Percentiles rank a stretch among this genome's conserved stretches.
These are phyloP conservation scores for Iberis amara DNA, from an alignment of 441 rosid species.

Conservation along the genomic window DNA sequence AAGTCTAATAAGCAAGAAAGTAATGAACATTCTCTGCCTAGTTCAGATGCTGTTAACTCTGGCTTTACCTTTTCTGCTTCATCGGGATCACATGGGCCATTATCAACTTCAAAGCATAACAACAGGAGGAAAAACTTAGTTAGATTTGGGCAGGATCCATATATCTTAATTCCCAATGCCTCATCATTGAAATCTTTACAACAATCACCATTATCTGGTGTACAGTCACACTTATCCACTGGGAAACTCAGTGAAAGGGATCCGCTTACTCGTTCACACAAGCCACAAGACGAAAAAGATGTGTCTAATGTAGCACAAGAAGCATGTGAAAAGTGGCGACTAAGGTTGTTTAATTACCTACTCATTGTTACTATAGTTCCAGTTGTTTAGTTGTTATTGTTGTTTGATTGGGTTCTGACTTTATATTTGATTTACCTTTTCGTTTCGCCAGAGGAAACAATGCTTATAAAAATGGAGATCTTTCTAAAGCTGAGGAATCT, in stretches of 20 bases:
- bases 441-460: conserved; percentile 77
- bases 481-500: conserved; percentile 73
- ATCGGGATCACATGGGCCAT: conserved; percentile 40
- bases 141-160: conserved; percentile 39
- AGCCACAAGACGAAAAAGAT: conserved; percentile 39
- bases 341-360: conserved; percentile 49
- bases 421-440: conserved; percentile 18
- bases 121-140: conserved; percentile 43
- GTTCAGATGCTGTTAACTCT: conserved; percentile 40
- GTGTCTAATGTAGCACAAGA: conserved; percentile 63
- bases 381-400: conserved; percentile 6
- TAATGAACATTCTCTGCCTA: conserved; percentile 36
- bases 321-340: conserved; percentile 95
- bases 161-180: conserved; percentile 31
- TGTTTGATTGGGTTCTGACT: conserved; percentile 11
- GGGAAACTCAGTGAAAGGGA: conserved; percentile 38
- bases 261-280: conserved; percentile 32
- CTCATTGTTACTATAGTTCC: conserved; percentile 3
- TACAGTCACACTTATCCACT: conserved; percentile 39
- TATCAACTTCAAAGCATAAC: conserved; percentile 37
- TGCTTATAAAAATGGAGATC: conserved; percentile 70
- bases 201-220: conserved; percentile 41
- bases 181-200: conserved; percentile 38
- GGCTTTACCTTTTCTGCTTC: conserved; percentile 65
- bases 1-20: conserved; percentile 27